Evolutionary conservation across 2,329 filamentous ascomycete genomes (phyloP).

Genomic region (Hymenoscyphus fructigenus): DNA sequence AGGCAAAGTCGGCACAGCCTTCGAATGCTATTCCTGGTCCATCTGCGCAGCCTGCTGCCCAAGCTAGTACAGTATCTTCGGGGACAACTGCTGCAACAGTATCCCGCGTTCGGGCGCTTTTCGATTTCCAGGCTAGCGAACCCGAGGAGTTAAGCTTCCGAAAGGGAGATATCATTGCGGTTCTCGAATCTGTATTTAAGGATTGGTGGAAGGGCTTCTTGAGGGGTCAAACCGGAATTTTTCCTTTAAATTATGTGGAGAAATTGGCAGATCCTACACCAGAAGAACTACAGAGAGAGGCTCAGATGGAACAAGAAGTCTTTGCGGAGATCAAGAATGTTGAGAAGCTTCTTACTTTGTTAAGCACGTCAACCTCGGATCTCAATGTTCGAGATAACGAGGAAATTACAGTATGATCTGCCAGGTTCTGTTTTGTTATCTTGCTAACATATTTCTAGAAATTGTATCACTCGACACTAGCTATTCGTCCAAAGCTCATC

Average conservation of each 20-base stretch:
- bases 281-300: slow-evolving; percentile 91
- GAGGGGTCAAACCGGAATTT: slow-evolving; percentile 93
- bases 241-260: slow-evolving; percentile 97
- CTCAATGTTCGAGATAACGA: slow-evolving; percentile 90
- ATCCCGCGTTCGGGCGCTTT: slow-evolving; percentile 87
- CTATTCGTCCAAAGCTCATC: slow-evolving; percentile 94
- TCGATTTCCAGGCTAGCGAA: slow-evolving; percentile 92
- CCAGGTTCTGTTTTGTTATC: slow-evolving; percentile 19
- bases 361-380: slow-evolving; percentile 82
- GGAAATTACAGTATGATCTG: slow-evolving; percentile 74
- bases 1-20: slow-evolving; percentile 38
- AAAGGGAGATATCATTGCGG: slow-evolving; percentile 95
- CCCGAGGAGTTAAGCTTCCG: slow-evolving; percentile 93
- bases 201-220: slow-evolving; percentile 99
- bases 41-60: slow-evolving; percentile 40
- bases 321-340: slow-evolving; percentile 77
- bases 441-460: slow-evolving; percentile 49
- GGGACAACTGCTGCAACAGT: slow-evolving; percentile 96
- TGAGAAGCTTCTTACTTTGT: slow-evolving; percentile 78
- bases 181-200: slow-evolving; percentile 96
- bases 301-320: slow-evolving; percentile 86
- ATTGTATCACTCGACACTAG: slow-evolving; percentile 88
- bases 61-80: slow-evolving; percentile 61
- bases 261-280: slow-evolving; percentile 92
- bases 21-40: slow-evolving; percentile 41